Percentiles rank a stretch among this genome's conserved stretches.
Evolutionary conservation across 345 rosid species (phyloP).

Genomic region (Eucalyptus polyanthemos): DNA sequence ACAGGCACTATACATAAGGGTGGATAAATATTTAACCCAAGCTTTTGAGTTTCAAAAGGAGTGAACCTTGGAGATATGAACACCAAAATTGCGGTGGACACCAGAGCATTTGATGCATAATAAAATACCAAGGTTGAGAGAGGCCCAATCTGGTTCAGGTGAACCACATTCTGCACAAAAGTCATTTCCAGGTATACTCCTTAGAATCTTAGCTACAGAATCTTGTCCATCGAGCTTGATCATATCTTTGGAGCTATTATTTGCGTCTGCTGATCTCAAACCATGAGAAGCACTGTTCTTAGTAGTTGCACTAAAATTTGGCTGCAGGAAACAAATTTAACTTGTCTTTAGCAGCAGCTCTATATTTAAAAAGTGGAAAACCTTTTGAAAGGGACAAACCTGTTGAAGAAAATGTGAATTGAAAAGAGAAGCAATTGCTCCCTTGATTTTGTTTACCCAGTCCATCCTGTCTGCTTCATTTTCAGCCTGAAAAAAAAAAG

Average conservation of each 20-base stretch:
- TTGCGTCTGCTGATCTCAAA: conserved; percentile 8
- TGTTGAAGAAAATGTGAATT: conserved; percentile 56
- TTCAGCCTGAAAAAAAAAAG: conserved; percentile 51
- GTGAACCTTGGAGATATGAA: conserved; percentile 81
- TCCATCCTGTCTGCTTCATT: conserved; percentile 76
- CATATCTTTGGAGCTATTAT: conserved; percentile 3
- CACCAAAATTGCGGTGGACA: conserved; percentile 86
- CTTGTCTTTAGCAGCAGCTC: background rate
- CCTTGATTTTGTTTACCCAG: conserved; percentile 72
- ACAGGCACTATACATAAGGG: background rate
- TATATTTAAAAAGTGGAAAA: background rate
- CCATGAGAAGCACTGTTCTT: conserved; percentile 19
- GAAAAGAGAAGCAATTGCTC: conserved; percentile 59
- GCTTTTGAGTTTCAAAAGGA: background rate
- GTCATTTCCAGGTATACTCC: conserved; percentile 68
- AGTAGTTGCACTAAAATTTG: conserved; percentile 12
- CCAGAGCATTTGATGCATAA: conserved; percentile 90
- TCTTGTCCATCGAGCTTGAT: conserved; percentile 13
- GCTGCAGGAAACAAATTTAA: conserved; percentile 21
- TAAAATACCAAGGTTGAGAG: conserved; percentile 80
- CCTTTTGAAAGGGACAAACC: conserved; percentile 22
- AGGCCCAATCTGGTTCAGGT: conserved; percentile 85
- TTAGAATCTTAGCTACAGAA: conserved; percentile 30
- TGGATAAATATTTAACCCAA: background rate
- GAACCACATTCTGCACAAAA: conserved; percentile 78